Conservation (phyloP, 2,329 filamentous ascomycete genomes). For the Claviceps cyperi region DNA sequence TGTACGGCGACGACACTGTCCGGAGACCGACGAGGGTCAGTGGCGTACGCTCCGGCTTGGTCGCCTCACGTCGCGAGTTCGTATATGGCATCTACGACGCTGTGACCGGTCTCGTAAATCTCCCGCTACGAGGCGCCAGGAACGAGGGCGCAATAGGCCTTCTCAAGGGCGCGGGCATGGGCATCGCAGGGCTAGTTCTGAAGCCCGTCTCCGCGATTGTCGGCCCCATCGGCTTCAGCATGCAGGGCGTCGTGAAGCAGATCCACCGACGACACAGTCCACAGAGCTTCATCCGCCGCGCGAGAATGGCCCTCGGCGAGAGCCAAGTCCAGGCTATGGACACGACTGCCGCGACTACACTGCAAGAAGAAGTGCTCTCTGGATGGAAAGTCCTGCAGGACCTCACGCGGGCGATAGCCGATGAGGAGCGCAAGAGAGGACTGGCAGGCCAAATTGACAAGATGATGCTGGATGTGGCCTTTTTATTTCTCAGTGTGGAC, state of each 20-base stretch:
- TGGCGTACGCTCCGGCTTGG: constrained; percentile 47
- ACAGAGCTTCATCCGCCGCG: constrained; percentile 36
- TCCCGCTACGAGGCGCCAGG: constrained; percentile 43
- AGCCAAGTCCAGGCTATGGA: constrained; percentile 25
- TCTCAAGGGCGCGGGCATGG: constrained; percentile 45
- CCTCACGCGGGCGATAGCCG: constrained; percentile 14
- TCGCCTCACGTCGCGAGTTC: constrained; percentile 47
- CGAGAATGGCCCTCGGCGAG: constrained; percentile 44
- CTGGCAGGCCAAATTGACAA: constrained; percentile 22
- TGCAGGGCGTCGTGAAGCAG: constrained; percentile 51
- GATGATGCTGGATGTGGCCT: constrained; percentile 13
- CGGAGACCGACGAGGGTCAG: constrained; percentile 48
- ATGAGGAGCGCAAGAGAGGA: constrained; percentile 22
- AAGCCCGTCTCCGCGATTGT: constrained; percentile 49
- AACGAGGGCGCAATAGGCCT: constrained; percentile 33
- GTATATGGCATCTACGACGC: constrained; percentile 51
- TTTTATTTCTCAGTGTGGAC: constrained; percentile 34
- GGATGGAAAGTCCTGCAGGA: constrained; percentile 20
- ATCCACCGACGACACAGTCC: constrained; percentile 37
- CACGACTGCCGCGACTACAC: constrained; percentile 16
- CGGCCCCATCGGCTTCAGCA: constrained; percentile 45
- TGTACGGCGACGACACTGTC: constrained; percentile 58
- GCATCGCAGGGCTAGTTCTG: constrained; percentile 46
- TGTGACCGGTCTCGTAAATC: constrained; percentile 44
- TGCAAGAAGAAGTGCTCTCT: constrained; percentile 14